phyloP scores from a whole-genome alignment of 345 rosid genomes.

The Salix brachista region DNA sequence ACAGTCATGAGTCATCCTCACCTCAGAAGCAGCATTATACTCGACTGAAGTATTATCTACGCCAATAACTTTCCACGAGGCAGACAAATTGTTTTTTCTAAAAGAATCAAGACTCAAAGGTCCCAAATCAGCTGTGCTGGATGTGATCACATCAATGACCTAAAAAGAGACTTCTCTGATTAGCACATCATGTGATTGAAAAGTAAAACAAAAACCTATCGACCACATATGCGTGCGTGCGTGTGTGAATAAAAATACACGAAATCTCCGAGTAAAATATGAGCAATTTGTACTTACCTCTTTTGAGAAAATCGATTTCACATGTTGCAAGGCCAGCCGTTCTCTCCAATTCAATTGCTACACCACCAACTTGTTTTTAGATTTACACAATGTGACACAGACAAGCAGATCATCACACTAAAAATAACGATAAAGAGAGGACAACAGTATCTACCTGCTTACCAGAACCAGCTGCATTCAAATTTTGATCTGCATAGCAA shows the following conservation, averaged over 20 bases:
- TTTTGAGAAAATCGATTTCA: conserved; percentile 62
- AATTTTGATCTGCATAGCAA: conserved; percentile 51
- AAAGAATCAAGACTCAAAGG: conserved; percentile 79
- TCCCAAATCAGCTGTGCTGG: conserved; percentile 75
- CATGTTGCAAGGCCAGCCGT: conserved; percentile 57
- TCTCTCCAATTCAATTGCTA: conserved; percentile 89
- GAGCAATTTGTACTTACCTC: conserved; percentile 53
- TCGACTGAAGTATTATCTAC: conserved; percentile 32
- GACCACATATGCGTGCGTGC: not conserved
- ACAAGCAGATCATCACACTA: not conserved
- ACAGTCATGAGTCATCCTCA: conserved; percentile 21
- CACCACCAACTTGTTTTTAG: conserved; percentile 13
- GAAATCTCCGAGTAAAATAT: conserved; percentile 6
- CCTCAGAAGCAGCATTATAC: conserved; percentile 41
- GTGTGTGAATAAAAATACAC: not conserved
- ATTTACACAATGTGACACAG: conserved; percentile 2
- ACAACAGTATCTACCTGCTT: conserved; percentile 43
- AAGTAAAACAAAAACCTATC: conserved; percentile 1
- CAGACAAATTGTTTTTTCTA: conserved; percentile 66
- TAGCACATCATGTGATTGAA: conserved; percentile 1
- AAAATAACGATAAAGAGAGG: conserved; percentile 1
- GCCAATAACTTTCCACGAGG: conserved; percentile 64
- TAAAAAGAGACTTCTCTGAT: conserved; percentile 23
- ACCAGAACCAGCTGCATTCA: conserved; percentile 22
- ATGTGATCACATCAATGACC: conserved; percentile 64